Base-by-base conservation (phyloP, 108 stramenopile genomes). In the Skeletonema costatum region DNA sequence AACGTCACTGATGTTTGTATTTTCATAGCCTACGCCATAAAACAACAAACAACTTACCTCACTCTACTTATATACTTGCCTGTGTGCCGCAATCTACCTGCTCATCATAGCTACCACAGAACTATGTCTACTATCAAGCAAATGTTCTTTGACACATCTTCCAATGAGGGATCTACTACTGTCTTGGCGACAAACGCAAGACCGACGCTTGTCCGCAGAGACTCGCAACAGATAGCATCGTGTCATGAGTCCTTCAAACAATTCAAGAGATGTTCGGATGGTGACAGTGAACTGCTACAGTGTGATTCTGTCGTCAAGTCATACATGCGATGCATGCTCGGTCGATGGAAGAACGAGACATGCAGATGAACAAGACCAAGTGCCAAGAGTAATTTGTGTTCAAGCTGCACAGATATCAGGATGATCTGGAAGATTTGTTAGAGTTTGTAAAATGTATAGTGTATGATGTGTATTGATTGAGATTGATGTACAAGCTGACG, bases 171-270 rank as follows among this genome's bases (percentile, higher is more conserved):
- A 56, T 56, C 53, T 56, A 25, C 25, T 56, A 56, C 53, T 9
- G 7, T 6, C 19, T 25, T 25, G 25, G 25, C 53, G 10, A 56
- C 53, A 17, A 56, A 29, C 10, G 2, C 19, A 21, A 21, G 21
- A 2, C 4, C 21, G 4, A n/a, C n/a, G n/a, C 53, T 53, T 9
- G 21, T 53, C 7, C 53, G 53, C 0, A 21, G 53, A 56, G 53
- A 56, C 25, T 56, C 53, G 7, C 25, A 10, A 6, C 53, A 25
- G 53, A 56, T 56, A 10, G 53, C 51, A 42, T 70, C 69, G 13
- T 77, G 76, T 59, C 76, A 67, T 62, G 78, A 79, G 31, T 79
- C 78, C 4, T 79, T 61, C 66, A 48, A 44, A 17, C 71, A 73
- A 17, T 79, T 79, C 66, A 72, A 79, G 66, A 64, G 60, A 36